Base-by-base conservation (phyloP, 805 yeast species). In the Metschnikowia reukaufii region DNA sequence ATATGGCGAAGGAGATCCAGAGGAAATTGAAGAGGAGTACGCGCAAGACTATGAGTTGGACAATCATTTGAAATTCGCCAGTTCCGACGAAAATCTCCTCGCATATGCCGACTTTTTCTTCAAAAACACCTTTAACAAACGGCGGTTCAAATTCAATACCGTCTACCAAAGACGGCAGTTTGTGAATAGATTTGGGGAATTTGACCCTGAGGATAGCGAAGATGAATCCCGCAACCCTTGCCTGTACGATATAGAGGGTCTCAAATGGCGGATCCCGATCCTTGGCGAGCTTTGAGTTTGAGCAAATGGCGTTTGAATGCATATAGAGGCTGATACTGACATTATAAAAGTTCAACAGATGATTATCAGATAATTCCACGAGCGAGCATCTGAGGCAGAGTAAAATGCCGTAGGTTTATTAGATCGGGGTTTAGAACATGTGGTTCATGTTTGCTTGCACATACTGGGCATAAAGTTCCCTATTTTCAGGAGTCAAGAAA, bases 231-330 rank as follows among this genome's bases (percentile, higher is more conserved):
- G 25, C 6, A 48, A 32, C 37, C 44, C 54, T 5, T 72, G 76
- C 50, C 16, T 47, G 2, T 72, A 72, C 44, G 77, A 72, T 48
- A 50, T 40, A 30, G 58, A 60, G 29, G 76, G 76, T 0, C 52
- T 72, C 21, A 70, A 68, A 36, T 72, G 77, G 76, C 68, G 70
- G 37, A 68, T 72, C 25, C 76, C 76, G 3, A 64, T 67, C 10
- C 45, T 71, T 3, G 68, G 72, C 3, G 73, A 68, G 44, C 55
- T 70, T 9, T 68, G 39, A 36, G 17, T 6, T 21, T 17, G 34
- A 32, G 35, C 6, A 32, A 32, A 32, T 32, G 9, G 15, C 8
- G 10, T 4, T 32, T 32, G 16, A 15, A n/a, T n/a, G n/a, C n/a
- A n/a, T n/a, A n/a, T n/a, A n/a, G n/a, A n/a, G n/a, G n/a, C n/a